phyloP scores from a whole-genome alignment of 192 early-diverging fungal genomes.

The Radiomyces spectabilis region DNA sequence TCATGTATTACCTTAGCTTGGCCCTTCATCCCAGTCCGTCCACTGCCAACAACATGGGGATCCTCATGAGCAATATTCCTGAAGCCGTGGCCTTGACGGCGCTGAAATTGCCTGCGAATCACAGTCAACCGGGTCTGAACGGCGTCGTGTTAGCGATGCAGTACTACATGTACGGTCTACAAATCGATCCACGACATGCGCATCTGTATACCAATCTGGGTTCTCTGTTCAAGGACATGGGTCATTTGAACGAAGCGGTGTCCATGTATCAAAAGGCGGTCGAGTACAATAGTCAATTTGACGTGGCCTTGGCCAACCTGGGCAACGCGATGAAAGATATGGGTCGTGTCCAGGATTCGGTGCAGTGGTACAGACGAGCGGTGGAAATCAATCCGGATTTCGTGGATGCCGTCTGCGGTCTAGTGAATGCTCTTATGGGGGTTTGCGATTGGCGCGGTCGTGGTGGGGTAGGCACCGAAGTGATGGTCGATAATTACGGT shows the following conservation, averaged over 20 bases:
- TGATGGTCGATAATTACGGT: constrained; percentile 27
- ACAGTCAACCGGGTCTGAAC: constrained; percentile 1
- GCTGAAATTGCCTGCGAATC: constrained; percentile 18
- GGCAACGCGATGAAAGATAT: constrained; percentile 92
- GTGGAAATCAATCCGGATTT: constrained; percentile 83
- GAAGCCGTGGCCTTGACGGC: constrained; percentile 39
- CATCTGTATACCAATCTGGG: constrained; percentile 94
- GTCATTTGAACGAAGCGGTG: constrained; percentile 76
- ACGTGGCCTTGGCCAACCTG: constrained; percentile 88
- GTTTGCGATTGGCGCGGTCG: constrained; percentile 88
- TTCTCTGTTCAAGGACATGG: constrained; percentile 84
- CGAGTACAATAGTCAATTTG: constrained; percentile 77
- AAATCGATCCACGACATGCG: constrained; percentile 73
- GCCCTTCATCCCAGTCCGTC: constrained; percentile 76
- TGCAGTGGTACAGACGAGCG: constrained; percentile 78
- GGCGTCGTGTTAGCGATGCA: constrained; percentile 73
- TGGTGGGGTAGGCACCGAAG: constrained; percentile 48
- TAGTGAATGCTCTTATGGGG: constrained; percentile 80
- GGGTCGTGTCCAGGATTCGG: constrained; percentile 82
- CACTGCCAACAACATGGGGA: constrained; percentile 89
- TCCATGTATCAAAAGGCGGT: constrained; percentile 87
- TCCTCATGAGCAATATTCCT: constrained; percentile 67
- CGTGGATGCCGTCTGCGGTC: constrained; percentile 87
- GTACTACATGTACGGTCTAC: constrained; percentile 84
- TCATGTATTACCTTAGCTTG: constrained; percentile 80